Evolutionary conservation across 257 asterid genomes (phyloP).

Genomic region (Fraxinus pennsylvanica): DNA sequence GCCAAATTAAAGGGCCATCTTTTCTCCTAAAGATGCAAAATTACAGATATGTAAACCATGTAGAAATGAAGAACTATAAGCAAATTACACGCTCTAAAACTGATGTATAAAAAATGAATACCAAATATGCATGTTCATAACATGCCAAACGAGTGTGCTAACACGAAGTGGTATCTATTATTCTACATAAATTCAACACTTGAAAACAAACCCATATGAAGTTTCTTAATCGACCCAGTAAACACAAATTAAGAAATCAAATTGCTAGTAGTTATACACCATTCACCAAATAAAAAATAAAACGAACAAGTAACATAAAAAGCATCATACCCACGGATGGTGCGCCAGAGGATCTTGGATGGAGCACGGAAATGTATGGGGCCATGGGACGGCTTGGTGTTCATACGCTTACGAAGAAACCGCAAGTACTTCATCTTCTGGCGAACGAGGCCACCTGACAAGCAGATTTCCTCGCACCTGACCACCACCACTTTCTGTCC

Average conservation of each 20-base stretch:
- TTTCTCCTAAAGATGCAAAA: not conserved
- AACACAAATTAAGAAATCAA: not conserved
- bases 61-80: not conserved
- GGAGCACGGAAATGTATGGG: slow-evolving; percentile 60
- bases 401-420: slow-evolving; percentile 49
- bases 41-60: not conserved
- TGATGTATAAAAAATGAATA: not conserved
- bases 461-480: slow-evolving; percentile 51
- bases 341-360: slow-evolving; percentile 52
- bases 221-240: not conserved
- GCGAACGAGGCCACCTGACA: slow-evolving; percentile 51
- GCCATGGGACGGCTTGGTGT: slow-evolving; percentile 55
- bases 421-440: slow-evolving; percentile 54
- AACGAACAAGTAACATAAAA: too few relatives aligned
- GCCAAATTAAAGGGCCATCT: not conserved
- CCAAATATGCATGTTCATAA: not conserved
- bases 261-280: not conserved
- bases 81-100: not conserved
- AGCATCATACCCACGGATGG: slow-evolving; percentile 44
- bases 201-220: not conserved
- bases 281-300: not conserved
- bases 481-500: slow-evolving; percentile 50
- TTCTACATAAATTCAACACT: not conserved
- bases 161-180: not conserved
- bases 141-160: not conserved